Evolutionary conservation across 1,284 basidiomycete species (phyloP).

Genomic region (Crocinoboletus sp.): DNA sequence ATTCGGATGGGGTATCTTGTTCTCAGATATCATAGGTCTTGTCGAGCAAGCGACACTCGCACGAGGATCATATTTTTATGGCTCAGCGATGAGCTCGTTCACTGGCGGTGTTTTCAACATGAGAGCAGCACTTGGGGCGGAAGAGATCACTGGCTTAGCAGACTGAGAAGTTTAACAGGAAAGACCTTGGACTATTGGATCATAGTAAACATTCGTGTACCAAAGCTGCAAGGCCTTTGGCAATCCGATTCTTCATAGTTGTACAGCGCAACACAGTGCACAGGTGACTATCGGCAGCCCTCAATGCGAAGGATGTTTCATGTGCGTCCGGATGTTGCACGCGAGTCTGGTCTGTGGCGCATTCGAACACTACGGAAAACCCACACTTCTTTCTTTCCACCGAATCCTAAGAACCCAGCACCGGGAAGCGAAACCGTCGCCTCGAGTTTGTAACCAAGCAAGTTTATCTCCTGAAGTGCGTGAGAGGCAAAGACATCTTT

Average conservation of each 20-base stretch:
- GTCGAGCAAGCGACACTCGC: constrained; percentile 39
- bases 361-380: constrained; percentile 36
- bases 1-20: constrained; percentile 37
- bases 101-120: constrained; percentile 37
- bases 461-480: constrained; percentile 40
- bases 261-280: constrained; percentile 13
- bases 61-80: constrained; percentile 37
- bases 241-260: constrained; percentile 5
- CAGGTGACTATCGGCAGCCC: background rate
- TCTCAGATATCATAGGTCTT: constrained; percentile 38
- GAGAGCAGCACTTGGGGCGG: constrained; percentile 30
- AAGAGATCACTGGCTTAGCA: constrained; percentile 21
- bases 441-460: constrained; percentile 41
- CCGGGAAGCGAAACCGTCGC: constrained; percentile 44
- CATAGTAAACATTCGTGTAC: constrained; percentile 2
- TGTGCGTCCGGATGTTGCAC: constrained; percentile 25
- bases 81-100: constrained; percentile 38
- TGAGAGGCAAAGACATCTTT: constrained; percentile 40
- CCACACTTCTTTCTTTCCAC: constrained; percentile 46
- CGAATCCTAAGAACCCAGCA: constrained; percentile 37
- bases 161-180: constrained; percentile 22
- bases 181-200: background rate
- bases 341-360: constrained; percentile 32
- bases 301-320: constrained; percentile 4
- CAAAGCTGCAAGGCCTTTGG: background rate